Base-by-base conservation (phyloP, 169 alveolate species). In the Cryptosporidium viatorum region DNA sequence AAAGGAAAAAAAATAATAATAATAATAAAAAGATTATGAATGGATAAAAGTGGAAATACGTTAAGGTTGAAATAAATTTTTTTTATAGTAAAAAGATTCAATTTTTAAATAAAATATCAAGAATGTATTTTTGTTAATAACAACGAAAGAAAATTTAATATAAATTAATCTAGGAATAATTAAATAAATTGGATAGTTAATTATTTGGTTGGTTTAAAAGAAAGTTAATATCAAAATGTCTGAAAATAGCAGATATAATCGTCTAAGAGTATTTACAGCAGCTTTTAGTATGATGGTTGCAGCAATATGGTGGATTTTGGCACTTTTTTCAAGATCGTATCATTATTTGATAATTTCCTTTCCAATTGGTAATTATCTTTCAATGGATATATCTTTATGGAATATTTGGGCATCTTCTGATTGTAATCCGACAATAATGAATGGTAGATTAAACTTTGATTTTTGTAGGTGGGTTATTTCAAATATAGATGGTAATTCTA, bases 391-490 rank as follows among this genome's bases (percentile, higher is more conserved):
- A 60, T 80, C 89, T 41, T 23, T 80, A 26, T 80, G 89, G 89
- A 80, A 80, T 80, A 65, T 80, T 59, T 80, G 89, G 89, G 89
- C 89, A 26, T 80, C 89, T 23, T 80, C 89, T 0, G 89, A 80
- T 50, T 80, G 89, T 31, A 62, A 59, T 26, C 89, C 89, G 18
- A 43, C 59, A 43, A 60, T 80, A 3, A 0, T 80, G 8, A 59
- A 65, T 41, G 75, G 75, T 14, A 80, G 75, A 48, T 48, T 80
- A 26, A 80, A 80, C 51, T 62, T 80, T 45, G 89, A 80, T 31
- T 80, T 80, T 65, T 80, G 89, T 29, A 60, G 75, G 10, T 80
- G 73, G 75, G 75, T 80, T 21, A 65, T 80, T 62, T 80, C 89
- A n/a, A 80, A 80, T 62, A 48, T 80, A 39, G 89, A 80, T 80